Evolutionary conservation across 331 rosid species (phyloP).

Genomic region (Malus hybrid): DNA sequence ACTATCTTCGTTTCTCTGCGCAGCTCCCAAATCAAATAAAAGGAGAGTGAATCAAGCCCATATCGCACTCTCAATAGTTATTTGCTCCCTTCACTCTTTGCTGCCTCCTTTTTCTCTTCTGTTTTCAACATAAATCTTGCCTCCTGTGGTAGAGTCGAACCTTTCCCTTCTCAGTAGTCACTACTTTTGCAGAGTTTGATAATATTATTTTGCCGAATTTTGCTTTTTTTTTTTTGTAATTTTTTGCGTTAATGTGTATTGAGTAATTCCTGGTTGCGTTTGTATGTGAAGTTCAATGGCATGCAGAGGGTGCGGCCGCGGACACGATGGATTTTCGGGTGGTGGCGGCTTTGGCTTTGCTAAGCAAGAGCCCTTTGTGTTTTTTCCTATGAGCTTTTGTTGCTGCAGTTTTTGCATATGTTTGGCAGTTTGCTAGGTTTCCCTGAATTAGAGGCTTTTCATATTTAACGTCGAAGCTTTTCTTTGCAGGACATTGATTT

Average conservation of each 20-base stretch:
- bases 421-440: background rate
- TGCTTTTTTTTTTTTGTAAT: no score
- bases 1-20: no score
- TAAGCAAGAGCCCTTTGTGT: background rate
- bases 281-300: background rate
- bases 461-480: background rate
- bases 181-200: no score
- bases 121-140: no score
- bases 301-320: background rate
- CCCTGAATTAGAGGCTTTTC: background rate
- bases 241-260: background rate
- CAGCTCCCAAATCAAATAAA: no score
- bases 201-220: no score
- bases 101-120: no score
- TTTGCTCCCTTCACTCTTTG: no score
- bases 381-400: background rate
- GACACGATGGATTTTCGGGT: background rate
- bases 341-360: background rate
- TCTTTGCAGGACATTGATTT: background rate
- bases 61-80: no score
- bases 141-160: no score
- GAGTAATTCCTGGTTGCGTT: background rate
- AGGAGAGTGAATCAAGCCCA: no score
- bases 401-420: background rate
- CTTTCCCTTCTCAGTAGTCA: no score